Evolutionary conservation across 805 yeast genomes (phyloP), one percentile per base, ranked within the genome.

Genomic region (Dipodascopsis tothii): DNA sequence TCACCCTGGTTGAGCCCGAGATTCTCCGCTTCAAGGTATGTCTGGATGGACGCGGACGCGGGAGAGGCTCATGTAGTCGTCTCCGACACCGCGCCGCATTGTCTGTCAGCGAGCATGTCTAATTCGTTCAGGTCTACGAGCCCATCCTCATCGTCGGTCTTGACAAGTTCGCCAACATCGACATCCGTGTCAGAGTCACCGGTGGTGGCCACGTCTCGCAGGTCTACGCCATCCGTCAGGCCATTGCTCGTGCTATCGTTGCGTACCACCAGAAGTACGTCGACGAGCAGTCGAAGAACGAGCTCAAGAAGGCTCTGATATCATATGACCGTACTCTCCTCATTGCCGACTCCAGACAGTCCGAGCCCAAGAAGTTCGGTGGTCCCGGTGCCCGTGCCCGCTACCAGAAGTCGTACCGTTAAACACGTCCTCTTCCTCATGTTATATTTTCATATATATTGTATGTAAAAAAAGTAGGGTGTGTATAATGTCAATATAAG

Each of bases 371-470:
- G 96, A 92, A 92, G 81, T 92, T 92, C 80, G 98, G 98, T 81
- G 98, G 98, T 81, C 95, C 94, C 75, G 98, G 98, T 85, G 98
- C 98, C 78, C 92, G 98, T 80, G 92, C 98, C 71, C 90, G 97
- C 39, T 49, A 85, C 96, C 98, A 92, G 82, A 92, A 92, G 75
- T 92, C 98, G 73, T 92, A 92, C 92, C 98, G 98, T 88, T 92
- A 90, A 77, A 40, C 48, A 41, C 20, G 19, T 7, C 11, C n/a
- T 20, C 38, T 27, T 19, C 30, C 28, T 35, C 33, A n/a, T 28
- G 35, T 18, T 46, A 27, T 37, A 5, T 19, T 19, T 30, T 20
- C 7, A 9, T 40, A 21, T 40, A 33, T 44, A 6, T 9, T 35
- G 16, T 16, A 33, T 43, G 27, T 38, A 7, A 23, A 16, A 33